phyloP scores from a whole-genome alignment of 1,139 yeast species.

The Sugiyamaella paludigena region DNA sequence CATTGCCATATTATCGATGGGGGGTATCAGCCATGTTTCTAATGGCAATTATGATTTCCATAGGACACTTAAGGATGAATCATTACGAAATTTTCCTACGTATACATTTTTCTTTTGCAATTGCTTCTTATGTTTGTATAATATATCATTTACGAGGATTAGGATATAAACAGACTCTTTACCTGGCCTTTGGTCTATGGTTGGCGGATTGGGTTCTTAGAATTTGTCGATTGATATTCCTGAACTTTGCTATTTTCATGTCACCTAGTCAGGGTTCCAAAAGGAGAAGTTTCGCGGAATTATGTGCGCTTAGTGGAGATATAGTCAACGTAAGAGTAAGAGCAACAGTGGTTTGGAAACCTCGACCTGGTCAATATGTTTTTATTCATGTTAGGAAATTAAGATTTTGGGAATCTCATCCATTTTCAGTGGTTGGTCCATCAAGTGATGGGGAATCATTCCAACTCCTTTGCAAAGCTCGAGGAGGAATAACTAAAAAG shows the following conservation, averaged over 20 bases:
- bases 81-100: constrained; percentile 49
- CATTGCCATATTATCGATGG: constrained; percentile 43
- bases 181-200: constrained; percentile 44
- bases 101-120: constrained; percentile 45
- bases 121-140: constrained; percentile 46
- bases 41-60: constrained; percentile 47
- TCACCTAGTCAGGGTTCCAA: constrained; percentile 33
- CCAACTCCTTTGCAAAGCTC: constrained; percentile 40
- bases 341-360: constrained; percentile 43
- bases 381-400: constrained; percentile 52
- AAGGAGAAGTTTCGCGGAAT: constrained; percentile 40
- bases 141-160: constrained; percentile 49
- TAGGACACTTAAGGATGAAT: constrained; percentile 50
- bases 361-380: constrained; percentile 62
- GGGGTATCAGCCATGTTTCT: constrained; percentile 58
- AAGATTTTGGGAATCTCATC: constrained; percentile 56
- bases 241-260: constrained; percentile 41
- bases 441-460: constrained; percentile 37
- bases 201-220: constrained; percentile 44
- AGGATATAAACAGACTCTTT: constrained; percentile 48
- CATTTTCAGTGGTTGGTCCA: constrained; percentile 55
- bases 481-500: constrained; percentile 35
- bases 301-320: constrained; percentile 36
- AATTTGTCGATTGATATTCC: constrained; percentile 38
- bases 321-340: constrained; percentile 33